phyloP scores from a whole-genome alignment of 208 protist species.

The Trypanosoma rangeli region DNA sequence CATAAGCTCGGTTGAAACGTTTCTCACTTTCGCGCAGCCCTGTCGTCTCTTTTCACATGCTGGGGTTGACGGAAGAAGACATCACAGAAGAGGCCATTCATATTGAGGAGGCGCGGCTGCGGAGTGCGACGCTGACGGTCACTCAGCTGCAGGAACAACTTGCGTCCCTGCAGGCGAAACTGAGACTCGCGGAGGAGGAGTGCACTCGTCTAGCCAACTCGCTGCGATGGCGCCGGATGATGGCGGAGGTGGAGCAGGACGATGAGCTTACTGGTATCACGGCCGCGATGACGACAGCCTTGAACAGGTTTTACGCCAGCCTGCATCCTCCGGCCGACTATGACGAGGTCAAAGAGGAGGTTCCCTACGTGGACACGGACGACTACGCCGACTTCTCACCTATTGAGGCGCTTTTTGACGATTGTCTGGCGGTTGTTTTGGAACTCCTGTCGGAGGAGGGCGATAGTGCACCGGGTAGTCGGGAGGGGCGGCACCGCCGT shows the following conservation, averaged over 20 bases:
- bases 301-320: slow-evolving; percentile 38
- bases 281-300: slow-evolving; percentile 29
- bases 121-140: slow-evolving; percentile 38
- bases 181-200: slow-evolving; percentile 56
- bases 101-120: slow-evolving; percentile 34
- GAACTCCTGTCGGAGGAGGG: slow-evolving; percentile 27
- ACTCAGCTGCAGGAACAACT: slow-evolving; percentile 69
- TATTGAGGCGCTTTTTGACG: slow-evolving; percentile 59
- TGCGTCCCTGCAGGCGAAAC: slow-evolving; percentile 9
- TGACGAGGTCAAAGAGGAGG: slow-evolving; percentile 26
- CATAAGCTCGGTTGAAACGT: too few species aligned
- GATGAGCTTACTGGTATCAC: slow-evolving; percentile 40
- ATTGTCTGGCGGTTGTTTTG: slow-evolving; percentile 30
- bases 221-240: slow-evolving; percentile 80
- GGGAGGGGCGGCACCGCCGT: slow-evolving; percentile 26
- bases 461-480: slow-evolving; percentile 1
- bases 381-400: slow-evolving; percentile 75
- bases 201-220: slow-evolving; percentile 61
- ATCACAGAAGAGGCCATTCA: slow-evolving; percentile 45
- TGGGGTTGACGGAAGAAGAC: slow-evolving; percentile 37
- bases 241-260: slow-evolving; percentile 58
- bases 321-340: slow-evolving; percentile 54
- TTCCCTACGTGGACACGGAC: slow-evolving; percentile 73
- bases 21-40: too few species aligned
- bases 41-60: not conserved